A percentile compares a stretch with the other conserved stretches of the same genome.
Conservation (phyloP, 495 filamentous ascomycete species). For the Cladorrhinum samala region DNA sequence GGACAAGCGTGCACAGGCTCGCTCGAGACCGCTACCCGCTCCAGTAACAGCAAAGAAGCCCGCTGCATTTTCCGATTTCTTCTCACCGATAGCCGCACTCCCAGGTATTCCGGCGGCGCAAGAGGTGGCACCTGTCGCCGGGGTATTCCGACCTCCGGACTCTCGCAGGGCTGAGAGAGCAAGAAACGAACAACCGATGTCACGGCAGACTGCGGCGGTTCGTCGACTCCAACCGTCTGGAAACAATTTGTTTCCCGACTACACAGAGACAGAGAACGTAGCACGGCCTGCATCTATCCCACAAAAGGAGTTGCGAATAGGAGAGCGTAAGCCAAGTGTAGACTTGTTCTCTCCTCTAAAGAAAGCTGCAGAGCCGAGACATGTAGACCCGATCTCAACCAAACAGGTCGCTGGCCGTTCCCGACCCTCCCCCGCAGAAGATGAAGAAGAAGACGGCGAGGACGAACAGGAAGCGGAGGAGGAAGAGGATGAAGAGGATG, state of each 20-base stretch:
- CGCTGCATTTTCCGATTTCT: conserved; percentile 36
- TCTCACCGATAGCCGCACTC: conserved; percentile 41
- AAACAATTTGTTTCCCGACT: conserved; percentile 9
- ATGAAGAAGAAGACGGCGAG: background rate
- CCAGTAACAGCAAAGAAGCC: conserved; percentile 21
- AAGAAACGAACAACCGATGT: background rate
- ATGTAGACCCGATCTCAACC: background rate
- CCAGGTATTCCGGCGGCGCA: conserved; percentile 21
- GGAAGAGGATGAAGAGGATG: background rate
- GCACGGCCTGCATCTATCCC: conserved; percentile 21
- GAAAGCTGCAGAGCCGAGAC: background rate
- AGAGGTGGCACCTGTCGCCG: background rate
- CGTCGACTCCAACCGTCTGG: conserved; percentile 4
- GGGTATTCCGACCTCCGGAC: conserved; percentile 6
- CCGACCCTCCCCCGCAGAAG: background rate
- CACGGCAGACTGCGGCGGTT: background rate
- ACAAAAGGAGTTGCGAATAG: conserved; percentile 23
- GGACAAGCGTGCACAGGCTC: background rate
- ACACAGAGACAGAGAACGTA: background rate
- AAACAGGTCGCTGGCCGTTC: background rate
- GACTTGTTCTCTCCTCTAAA: conserved; percentile 22
- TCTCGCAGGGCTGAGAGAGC: background rate
- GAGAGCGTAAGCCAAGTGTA: conserved; percentile 15
- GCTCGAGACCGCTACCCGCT: background rate
- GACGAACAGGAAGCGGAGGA: background rate